Evolutionary conservation across 2,329 filamentous ascomycete species (phyloP), one percentile per base, ranked within the genome.

Genomic region (Canariomyces notabilis): DNA sequence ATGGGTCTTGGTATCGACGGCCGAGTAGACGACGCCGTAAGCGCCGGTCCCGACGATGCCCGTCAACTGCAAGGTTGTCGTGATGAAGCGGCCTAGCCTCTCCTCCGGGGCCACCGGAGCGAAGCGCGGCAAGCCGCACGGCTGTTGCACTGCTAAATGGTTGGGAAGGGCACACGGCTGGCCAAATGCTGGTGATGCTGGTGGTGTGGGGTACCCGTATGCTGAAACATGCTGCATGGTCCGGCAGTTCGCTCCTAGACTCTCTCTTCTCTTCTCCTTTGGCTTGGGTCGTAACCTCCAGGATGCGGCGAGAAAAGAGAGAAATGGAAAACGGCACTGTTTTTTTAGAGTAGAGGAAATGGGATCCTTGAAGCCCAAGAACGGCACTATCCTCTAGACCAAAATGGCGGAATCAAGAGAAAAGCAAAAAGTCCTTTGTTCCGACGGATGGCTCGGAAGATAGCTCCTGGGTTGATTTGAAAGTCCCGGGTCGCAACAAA

Each of bases 21-120:
- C 90, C 55, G 83, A 82, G 72, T 97, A 97, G 20, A 98, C 93
- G 34, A 96, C 90, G 55, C 93, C 93, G 68, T 98, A 98, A 48
- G 93, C 93, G 58, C 93, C 93, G 41, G 91, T 87, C 55, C 93
- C 93, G 52, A 97, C 78, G 59, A 97, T 87, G 52, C 82, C 80
- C 54, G 83, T 88, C 61, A 97, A 74, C 71, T 91, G 84, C 58
- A 96, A 77, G 64, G 87, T 83, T 64, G 85, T 85, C 59, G 87
- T 87, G 56, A 97, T 78, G 57, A 91, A 76, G 58, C 83, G 81
- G 67, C 91, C 90, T 74, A 97, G 70, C 62, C 89, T 83, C 64
- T 90, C 87, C 76, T 95, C 87, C 34, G 90, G 89, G 46, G 80
- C 69, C 59, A 78, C 71, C 52, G 80, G 82, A 44, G 76, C 68